Percentiles rank a stretch among this genome's conserved stretches.
These are phyloP conservation scores for Pezicula carpinea DNA, from an alignment of 2,329 filamentous ascomycete species.

Conservation along the genomic window DNA sequence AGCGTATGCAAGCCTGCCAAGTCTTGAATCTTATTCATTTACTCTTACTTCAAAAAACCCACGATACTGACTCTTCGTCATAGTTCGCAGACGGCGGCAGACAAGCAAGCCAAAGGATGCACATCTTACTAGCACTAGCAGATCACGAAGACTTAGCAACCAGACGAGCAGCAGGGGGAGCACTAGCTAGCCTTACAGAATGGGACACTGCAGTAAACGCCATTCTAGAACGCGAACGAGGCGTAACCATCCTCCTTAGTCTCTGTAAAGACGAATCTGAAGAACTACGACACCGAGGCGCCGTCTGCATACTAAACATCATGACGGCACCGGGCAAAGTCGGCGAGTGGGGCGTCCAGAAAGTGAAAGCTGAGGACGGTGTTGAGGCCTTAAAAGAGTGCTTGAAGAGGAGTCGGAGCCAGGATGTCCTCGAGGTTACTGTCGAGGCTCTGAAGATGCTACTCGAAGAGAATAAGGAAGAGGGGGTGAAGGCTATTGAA, in stretches of 20 bases:
- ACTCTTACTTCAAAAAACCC: no score
- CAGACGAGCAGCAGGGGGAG: constrained; percentile 79
- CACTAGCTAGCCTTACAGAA: constrained; percentile 76
- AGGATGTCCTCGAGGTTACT: constrained; percentile 66
- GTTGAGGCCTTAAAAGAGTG: constrained; percentile 65
- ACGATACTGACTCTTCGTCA: no score
- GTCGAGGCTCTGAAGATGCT: constrained; percentile 65
- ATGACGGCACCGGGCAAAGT: constrained; percentile 61
- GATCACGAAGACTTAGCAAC: constrained; percentile 81
- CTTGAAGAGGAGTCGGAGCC: constrained; percentile 62
- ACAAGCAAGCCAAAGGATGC: constrained; percentile 68
- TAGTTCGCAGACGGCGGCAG: constrained; percentile 61
- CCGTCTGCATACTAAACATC: constrained; percentile 72
- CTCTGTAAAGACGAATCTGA: constrained; percentile 72
- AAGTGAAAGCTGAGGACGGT: constrained; percentile 57
- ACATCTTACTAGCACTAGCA: constrained; percentile 80
- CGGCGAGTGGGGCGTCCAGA: constrained; percentile 55
- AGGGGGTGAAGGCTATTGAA: neutral
- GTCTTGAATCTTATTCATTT: no score
- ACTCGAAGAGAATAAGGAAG: constrained; percentile 13
- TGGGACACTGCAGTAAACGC: constrained; percentile 70
- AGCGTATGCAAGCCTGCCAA: no score
- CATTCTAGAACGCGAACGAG: constrained; percentile 66
- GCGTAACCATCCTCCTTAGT: constrained; percentile 72
- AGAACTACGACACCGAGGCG: constrained; percentile 65